Evolutionary conservation across 2,329 filamentous ascomycete genomes (phyloP).

Genomic region (Trichophyton schoenleinii): DNA sequence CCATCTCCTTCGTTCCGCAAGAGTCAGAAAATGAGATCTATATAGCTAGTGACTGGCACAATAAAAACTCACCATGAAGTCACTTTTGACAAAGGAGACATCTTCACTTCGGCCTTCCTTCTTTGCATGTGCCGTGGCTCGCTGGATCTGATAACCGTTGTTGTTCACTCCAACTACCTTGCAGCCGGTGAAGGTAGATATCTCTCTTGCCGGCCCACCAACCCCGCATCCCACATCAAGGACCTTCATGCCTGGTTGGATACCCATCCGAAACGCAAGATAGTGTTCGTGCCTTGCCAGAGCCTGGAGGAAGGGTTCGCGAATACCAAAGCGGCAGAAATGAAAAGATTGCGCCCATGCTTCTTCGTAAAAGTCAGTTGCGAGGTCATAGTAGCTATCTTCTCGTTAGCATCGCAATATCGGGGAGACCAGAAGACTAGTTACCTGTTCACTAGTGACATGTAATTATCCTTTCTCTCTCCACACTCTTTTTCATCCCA

Average conservation of each 20-base stretch:
- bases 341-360: conserved; percentile 95
- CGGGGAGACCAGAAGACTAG: conserved; percentile 23
- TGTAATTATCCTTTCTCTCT: conserved; percentile 76
- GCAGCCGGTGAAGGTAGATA: conserved; percentile 84
- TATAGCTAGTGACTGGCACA: neutral
- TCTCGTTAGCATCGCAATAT: neutral
- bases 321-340: conserved; percentile 83
- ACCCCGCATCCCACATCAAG: conserved; percentile 95
- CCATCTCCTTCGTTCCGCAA: conserved; percentile 56
- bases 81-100: conserved; percentile 79
- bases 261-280: conserved; percentile 74
- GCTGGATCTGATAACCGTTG: conserved; percentile 97
- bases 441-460: conserved; percentile 81
- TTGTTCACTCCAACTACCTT: conserved; percentile 92
- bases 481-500: conserved; percentile 70
- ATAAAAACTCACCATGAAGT: conserved; percentile 54
- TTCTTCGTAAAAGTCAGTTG: conserved; percentile 93
- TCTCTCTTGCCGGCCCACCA: conserved; percentile 85
- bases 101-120: conserved; percentile 71
- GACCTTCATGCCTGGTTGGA: conserved; percentile 76
- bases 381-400: conserved; percentile 81
- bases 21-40: neutral
- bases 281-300: conserved; percentile 97
- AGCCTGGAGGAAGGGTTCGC: conserved; percentile 78
- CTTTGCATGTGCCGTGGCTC: conserved; percentile 67